A percentile compares a stretch with the other conserved stretches of the same genome.
phyloP scores from a whole-genome alignment of 2,329 filamentous ascomycete species.

The Monilinia fructigena region DNA sequence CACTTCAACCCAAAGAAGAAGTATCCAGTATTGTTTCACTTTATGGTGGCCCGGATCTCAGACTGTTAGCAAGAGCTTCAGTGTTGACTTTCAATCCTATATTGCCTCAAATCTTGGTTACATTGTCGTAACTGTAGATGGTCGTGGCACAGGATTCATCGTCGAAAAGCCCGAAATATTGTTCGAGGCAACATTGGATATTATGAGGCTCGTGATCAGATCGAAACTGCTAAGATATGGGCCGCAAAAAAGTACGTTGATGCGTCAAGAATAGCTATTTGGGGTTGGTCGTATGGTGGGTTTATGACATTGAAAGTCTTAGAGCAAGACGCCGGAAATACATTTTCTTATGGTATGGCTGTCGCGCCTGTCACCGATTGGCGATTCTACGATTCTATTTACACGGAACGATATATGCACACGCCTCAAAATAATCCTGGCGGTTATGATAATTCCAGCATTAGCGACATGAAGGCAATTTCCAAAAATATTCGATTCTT shows the following conservation, averaged over 20 bases:
- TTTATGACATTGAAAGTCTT: slow-evolving; percentile 95
- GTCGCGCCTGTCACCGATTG: slow-evolving; percentile 98
- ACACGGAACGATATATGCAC: slow-evolving; percentile 97
- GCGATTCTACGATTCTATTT: slow-evolving; percentile 91
- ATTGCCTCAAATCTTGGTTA: slow-evolving; percentile 84
- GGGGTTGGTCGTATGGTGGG: slow-evolving; percentile 98
- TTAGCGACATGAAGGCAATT: slow-evolving; percentile 73
- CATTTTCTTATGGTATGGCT: slow-evolving; percentile 96
- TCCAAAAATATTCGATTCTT: slow-evolving; percentile 80
- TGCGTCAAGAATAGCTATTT: slow-evolving; percentile 78
- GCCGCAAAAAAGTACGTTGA: slow-evolving; percentile 81
- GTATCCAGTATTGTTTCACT: slow-evolving; percentile 94
- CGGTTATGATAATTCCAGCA: slow-evolving; percentile 74
- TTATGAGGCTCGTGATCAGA: slow-evolving; percentile 87
- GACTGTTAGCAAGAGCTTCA: slow-evolving; percentile 75
- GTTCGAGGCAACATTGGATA: slow-evolving; percentile 81
- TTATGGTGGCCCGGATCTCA: slow-evolving; percentile 94
- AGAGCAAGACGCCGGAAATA: slow-evolving; percentile 83
- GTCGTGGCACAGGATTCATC: slow-evolving; percentile 86
- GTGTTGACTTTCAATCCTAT: slow-evolving; percentile 86
- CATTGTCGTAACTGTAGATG: slow-evolving; percentile 91
- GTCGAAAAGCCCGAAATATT: slow-evolving; percentile 77
- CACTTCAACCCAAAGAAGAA: slow-evolving; percentile 81
- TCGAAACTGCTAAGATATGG: slow-evolving; percentile 84
- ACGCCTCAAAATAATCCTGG: slow-evolving; percentile 77